Percentiles rank a stretch among this genome's conserved stretches.
Evolutionary conservation across 2,329 filamentous ascomycete genomes (phyloP).

Genomic region (Trematosphaeria pertusa): DNA sequence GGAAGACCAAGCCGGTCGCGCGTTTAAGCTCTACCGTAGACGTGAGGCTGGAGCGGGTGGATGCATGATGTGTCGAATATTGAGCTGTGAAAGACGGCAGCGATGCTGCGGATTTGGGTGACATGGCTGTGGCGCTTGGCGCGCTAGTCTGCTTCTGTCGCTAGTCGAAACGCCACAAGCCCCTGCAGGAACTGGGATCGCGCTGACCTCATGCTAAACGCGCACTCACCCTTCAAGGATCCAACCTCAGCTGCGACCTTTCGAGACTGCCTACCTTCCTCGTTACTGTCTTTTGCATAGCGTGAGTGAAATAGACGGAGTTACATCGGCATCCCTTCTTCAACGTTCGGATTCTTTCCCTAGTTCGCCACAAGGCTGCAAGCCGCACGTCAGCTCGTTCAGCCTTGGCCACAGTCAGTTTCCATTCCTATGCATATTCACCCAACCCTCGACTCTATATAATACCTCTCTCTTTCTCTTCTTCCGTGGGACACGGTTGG

Average conservation of each 20-base stretch:
- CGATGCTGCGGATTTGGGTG: conserved; percentile 29
- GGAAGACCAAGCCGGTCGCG: conserved; percentile 25
- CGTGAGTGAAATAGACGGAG: conserved; percentile 31
- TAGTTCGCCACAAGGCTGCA: conserved; percentile 36
- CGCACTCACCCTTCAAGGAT: too few species aligned
- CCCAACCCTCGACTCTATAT: not conserved
- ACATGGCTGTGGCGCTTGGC: conserved; percentile 26
- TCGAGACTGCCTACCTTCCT: conserved; percentile 3
- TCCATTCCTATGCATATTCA: too few species aligned
- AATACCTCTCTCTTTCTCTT: not conserved
- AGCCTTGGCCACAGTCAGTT: not conserved
- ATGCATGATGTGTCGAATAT: conserved; percentile 33
- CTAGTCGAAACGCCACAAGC: conserved; percentile 19
- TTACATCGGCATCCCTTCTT: conserved; percentile 25
- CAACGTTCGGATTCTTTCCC: conserved; percentile 25
- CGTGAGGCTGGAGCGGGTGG: conserved; percentile 14
- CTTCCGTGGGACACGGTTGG: not conserved
- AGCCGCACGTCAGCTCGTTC: conserved; percentile 11
- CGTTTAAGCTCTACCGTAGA: conserved; percentile 16
- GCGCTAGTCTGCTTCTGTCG: conserved; percentile 9
- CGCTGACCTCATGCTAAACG: too few species aligned
- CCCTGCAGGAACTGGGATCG: too few species aligned
- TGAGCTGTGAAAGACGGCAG: conserved; percentile 20
- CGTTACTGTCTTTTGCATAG: conserved; percentile 35
- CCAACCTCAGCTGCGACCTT: too few species aligned